Evolutionary conservation across 2,329 filamentous ascomycete genomes (phyloP).

Genomic region (Beauveria rudraprayagi): DNA sequence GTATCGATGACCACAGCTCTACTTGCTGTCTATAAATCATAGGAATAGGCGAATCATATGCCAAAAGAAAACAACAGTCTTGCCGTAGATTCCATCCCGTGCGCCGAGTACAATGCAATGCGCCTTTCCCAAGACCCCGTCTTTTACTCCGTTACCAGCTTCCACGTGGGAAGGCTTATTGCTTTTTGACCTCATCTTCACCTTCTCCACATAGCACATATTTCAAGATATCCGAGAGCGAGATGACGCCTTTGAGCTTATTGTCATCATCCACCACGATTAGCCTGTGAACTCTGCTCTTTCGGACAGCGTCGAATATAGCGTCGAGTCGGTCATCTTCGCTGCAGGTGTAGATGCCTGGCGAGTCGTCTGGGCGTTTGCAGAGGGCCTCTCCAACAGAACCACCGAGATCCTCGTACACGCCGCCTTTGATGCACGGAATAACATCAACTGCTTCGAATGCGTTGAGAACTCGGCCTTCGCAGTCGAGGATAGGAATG

Average conservation of each 20-base stretch:
- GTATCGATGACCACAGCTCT: background rate
- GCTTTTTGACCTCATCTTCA: conserved; percentile 28
- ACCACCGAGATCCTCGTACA: conserved; percentile 82
- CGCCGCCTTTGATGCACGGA: conserved; percentile 84
- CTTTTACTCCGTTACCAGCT: background rate
- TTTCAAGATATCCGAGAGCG: conserved; percentile 90
- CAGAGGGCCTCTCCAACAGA: conserved; percentile 83
- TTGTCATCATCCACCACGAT: conserved; percentile 88
- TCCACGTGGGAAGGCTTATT: background rate
- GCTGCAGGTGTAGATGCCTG: conserved; percentile 93
- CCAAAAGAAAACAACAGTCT: background rate
- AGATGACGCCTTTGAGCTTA: conserved; percentile 80
- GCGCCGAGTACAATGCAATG: conserved; percentile 7
- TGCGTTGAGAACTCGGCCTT: conserved; percentile 76
- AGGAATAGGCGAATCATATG: background rate
- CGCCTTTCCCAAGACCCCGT: background rate
- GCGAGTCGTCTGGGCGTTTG: conserved; percentile 82
- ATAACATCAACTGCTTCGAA: conserved; percentile 98
- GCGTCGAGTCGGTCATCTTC: conserved; percentile 87
- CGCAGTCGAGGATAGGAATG: conserved; percentile 80
- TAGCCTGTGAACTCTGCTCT: conserved; percentile 86
- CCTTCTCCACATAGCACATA: conserved; percentile 82
- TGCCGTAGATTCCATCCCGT: background rate
- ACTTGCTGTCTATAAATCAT: background rate
- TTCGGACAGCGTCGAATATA: conserved; percentile 93